phyloP scores from a whole-genome alignment of 768 basidiomycete genomes.

The Termitomyces sp. region DNA sequence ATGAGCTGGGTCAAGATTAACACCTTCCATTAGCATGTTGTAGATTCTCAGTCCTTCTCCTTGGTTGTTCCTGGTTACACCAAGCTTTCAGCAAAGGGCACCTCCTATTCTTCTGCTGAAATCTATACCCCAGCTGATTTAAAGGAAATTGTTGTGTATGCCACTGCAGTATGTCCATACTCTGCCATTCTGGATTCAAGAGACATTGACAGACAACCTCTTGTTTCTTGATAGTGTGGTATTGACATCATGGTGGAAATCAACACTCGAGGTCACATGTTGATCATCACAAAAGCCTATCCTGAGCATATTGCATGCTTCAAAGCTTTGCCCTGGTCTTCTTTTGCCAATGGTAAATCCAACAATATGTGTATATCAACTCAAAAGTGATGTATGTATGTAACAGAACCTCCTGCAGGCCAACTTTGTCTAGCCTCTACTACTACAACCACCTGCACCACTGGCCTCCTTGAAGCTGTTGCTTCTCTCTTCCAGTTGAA shows the following conservation, averaged over 20 bases:
- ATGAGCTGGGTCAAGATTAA: conserved; percentile 83
- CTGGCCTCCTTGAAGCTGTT: conserved; percentile 47
- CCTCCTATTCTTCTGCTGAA: conserved; percentile 50
- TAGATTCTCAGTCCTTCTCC: conserved; percentile 81
- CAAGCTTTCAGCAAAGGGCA: conserved; percentile 58
- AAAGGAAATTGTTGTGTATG: conserved; percentile 59
- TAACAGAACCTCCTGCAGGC: conserved; percentile 74
- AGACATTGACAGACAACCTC: background rate
- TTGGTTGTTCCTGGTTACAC: conserved; percentile 59
- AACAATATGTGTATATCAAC: background rate
- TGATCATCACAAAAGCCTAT: conserved; percentile 58
- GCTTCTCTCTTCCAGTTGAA: conserved; percentile 49
- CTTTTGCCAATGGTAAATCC: conserved; percentile 49
- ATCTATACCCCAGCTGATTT: conserved; percentile 59
- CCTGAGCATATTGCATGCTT: conserved; percentile 78
- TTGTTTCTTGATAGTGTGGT: conserved; percentile 44
- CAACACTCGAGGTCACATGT: conserved; percentile 84
- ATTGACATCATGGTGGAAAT: conserved; percentile 76
- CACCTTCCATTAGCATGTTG: conserved; percentile 82
- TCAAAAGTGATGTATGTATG: background rate
- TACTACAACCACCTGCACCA: conserved; percentile 58
- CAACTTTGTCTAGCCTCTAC: conserved; percentile 71
- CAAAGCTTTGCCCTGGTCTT: conserved; percentile 54
- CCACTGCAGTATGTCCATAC: conserved; percentile 53
- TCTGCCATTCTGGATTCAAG: background rate